These are phyloP conservation scores for Saccharomycopsis sp. DNA, from an alignment of 805 yeast genomes.

Conservation along the genomic window DNA sequence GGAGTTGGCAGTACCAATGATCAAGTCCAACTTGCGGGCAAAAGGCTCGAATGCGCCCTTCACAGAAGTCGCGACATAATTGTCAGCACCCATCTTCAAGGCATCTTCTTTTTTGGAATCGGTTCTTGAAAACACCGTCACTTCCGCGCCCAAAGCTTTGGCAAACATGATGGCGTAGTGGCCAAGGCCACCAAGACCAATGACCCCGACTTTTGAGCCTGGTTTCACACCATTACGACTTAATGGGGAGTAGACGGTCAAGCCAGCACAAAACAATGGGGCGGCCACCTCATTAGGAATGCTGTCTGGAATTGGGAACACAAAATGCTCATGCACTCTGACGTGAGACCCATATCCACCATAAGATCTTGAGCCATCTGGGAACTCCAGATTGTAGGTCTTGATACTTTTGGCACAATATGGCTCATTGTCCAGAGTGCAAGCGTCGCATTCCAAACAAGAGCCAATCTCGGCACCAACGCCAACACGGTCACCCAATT, in stretches of 20 bases:
- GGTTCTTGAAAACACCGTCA: conserved; percentile 45
- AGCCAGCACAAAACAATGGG: conserved; percentile 47
- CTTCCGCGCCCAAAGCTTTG: conserved; percentile 52
- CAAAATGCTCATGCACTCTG: conserved; percentile 35
- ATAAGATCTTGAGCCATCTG: conserved; percentile 38
- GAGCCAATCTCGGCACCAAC: conserved; percentile 61
- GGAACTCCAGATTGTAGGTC: conserved; percentile 45
- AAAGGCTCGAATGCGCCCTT: conserved; percentile 30
- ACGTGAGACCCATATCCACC: conserved; percentile 44
- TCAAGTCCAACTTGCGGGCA: conserved; percentile 13
- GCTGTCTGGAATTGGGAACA: conserved; percentile 39
- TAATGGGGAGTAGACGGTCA: conserved; percentile 45
- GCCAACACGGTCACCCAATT: conserved; percentile 72
- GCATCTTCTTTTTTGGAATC: conserved; percentile 42
- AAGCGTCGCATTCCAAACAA: conserved; percentile 57
- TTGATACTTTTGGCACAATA: conserved; percentile 40
- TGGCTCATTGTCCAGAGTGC: conserved; percentile 43
- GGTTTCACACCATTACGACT: conserved; percentile 35
- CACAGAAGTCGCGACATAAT: conserved; percentile 41
- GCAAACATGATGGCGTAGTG: conserved; percentile 48
- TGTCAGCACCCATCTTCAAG: conserved; percentile 42
- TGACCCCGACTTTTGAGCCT: conserved; percentile 42
- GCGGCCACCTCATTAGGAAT: conserved; percentile 36
- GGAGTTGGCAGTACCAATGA: conserved; percentile 43
- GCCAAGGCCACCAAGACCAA: conserved; percentile 51